Conservation (phyloP, 352 stramenopile genomes). For the Phytophthora tentaculata region DNA sequence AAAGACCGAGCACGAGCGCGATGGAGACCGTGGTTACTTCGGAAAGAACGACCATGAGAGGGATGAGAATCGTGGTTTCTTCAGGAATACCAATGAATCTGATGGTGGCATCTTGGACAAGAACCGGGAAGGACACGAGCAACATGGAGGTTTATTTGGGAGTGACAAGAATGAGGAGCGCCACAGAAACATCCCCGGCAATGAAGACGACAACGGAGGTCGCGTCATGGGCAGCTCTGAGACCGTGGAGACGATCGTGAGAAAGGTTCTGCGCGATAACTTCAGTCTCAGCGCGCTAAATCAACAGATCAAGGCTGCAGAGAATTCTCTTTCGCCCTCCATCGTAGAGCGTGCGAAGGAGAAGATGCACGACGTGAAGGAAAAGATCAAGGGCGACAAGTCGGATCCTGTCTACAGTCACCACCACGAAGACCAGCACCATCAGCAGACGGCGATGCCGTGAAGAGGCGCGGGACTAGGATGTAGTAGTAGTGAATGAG, state of each 20-base stretch:
- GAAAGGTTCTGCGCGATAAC: conserved; percentile 29
- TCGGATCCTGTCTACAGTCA: conserved; percentile 12
- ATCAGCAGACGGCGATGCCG: conserved; percentile 9
- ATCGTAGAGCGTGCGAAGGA: conserved; percentile 41
- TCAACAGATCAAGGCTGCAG: conserved; percentile 27
- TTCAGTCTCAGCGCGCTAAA: conserved; percentile 32
- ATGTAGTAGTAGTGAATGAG: too few species aligned
- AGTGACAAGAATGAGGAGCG: conserved; percentile 5
- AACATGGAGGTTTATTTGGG: conserved; percentile 1
- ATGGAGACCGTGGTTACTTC: not conserved
- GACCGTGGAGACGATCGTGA: conserved; percentile 33
- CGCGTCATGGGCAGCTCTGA: conserved; percentile 27
- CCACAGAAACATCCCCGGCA: not conserved
- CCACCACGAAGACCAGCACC: not conserved
- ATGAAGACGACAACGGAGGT: conserved; percentile 30
- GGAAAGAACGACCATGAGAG: not conserved
- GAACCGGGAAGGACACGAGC: not conserved
- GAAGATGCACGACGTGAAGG: conserved; percentile 35
- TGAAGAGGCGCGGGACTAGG: not conserved
- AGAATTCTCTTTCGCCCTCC: conserved; percentile 32
- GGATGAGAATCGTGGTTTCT: not conserved
- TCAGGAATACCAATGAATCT: not conserved
- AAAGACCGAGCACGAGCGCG: not conserved
- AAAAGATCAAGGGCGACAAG: conserved; percentile 39
- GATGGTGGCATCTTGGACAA: conserved; percentile 5